Evolutionary conservation across 805 yeast species (phyloP).

Genomic region (Aciculoconidium aculeatum): DNA sequence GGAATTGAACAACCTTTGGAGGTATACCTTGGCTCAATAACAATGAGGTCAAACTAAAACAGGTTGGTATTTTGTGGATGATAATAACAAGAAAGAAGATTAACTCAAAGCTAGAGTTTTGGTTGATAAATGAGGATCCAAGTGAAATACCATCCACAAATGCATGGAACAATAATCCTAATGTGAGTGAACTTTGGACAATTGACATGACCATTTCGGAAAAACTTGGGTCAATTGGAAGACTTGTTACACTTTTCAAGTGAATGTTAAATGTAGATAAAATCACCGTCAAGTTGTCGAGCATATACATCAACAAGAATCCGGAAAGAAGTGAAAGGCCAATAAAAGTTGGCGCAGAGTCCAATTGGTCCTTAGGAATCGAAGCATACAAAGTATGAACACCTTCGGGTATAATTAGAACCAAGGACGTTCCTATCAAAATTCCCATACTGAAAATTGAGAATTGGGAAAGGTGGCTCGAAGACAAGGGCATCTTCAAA

Average conservation of each 20-base stretch:
- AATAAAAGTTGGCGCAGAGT: slow-evolving; percentile 18
- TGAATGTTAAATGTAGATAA: slow-evolving; percentile 7
- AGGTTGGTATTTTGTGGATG: slow-evolving; percentile 69
- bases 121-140: slow-evolving; percentile 49
- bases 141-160: slow-evolving; percentile 69
- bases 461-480: slow-evolving; percentile 26
- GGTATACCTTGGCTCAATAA: slow-evolving; percentile 37
- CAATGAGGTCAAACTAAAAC: slow-evolving; percentile 59
- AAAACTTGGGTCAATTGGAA: neutral
- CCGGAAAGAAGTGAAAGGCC: slow-evolving; percentile 51
- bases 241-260: slow-evolving; percentile 5
- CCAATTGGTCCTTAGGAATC: slow-evolving; percentile 12
- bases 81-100: slow-evolving; percentile 57
- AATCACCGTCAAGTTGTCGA: slow-evolving; percentile 33
- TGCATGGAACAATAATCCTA: slow-evolving; percentile 64
- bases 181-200: slow-evolving; percentile 41
- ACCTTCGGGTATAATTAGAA: slow-evolving; percentile 64
- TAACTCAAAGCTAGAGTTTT: slow-evolving; percentile 30
- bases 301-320: slow-evolving; percentile 45
- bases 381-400: slow-evolving; percentile 36
- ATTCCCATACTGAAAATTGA: slow-evolving; percentile 56
- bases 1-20: slow-evolving; percentile 31
- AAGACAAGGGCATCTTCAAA: slow-evolving; percentile 19
- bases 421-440: slow-evolving; percentile 53
- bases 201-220: slow-evolving; percentile 17